Base-by-base conservation (phyloP, 257 asterid genomes). In the Misopates orontium region DNA sequence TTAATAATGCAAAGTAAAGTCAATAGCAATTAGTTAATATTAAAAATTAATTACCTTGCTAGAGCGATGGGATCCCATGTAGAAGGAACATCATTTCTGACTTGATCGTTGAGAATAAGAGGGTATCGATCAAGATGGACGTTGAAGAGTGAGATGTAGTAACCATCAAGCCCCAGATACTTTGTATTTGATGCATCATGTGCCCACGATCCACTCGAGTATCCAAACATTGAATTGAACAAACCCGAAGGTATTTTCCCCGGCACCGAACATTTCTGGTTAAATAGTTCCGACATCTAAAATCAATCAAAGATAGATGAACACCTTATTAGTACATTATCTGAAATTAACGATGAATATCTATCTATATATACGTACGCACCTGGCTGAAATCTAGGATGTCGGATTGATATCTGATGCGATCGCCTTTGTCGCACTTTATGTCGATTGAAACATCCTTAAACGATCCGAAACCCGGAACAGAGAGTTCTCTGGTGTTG, bases 51-150 rank as follows among this genome's bases (percentile, higher is more conserved):
- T n/a, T 73, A 92, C 98, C 97, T 87, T 24, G 99, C 96, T n/a
- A 93, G 86, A 69, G 92, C 91, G 17, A 80, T 67, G 20, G 99
- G 97, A 72, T 93, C 99, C 99, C 99, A 93, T 10, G 80, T 83
- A 10, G 95, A 77, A 63, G 98, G 99, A 70, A 93, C 97, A 0
- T 64, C 91, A 17, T 82, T 75, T 22, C 81, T 77, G 0, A 90
- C 97, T 50, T 87, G 76, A 75, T 87, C 85, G 13, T 69, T 73
- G 31, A 93, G 86, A 73, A 87, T 56, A 41, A 93, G 89, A 2
- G 96, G 95, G 67, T 75, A 84, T 1, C 97, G 73, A 64, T 93
- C 85, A 54, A 93, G 76, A 28, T 82, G 91, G 22, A 93, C 70
- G 36, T 64, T 78, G 60, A 83, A 87, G 32, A 93, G 75, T 3